A percentile compares a stretch with the other conserved stretches of the same genome.
These are phyloP conservation scores for Ceratonia siliqua DNA, from an alignment of 306 rosid species.

Conservation along the genomic window DNA sequence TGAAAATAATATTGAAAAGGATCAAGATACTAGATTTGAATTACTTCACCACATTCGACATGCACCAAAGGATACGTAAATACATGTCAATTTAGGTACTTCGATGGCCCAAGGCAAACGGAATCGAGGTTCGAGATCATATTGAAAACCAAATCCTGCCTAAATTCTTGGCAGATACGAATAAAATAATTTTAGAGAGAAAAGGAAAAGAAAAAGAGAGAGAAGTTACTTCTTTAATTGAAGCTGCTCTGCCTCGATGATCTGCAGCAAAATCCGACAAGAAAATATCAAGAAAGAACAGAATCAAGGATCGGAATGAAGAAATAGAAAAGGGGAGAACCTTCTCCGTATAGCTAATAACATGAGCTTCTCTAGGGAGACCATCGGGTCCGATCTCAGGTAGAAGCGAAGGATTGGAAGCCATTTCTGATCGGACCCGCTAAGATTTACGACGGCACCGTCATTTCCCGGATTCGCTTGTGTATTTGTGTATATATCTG, in stretches of 20 bases:
- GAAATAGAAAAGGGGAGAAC: constrained; percentile 35
- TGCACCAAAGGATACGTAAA: background rate
- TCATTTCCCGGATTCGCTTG: background rate
- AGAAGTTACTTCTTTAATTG: constrained; percentile 70
- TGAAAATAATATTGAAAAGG: constrained; percentile 29
- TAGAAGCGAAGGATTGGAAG: constrained; percentile 56
- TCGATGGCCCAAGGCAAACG: constrained; percentile 12
- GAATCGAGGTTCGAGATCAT: background rate
- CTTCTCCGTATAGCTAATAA: constrained; percentile 87
- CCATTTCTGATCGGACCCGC: constrained; percentile 46
- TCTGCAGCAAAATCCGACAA: constrained; percentile 45
- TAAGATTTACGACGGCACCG: background rate
- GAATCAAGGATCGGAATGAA: background rate
- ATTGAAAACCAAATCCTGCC: background rate
- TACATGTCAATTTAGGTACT: background rate
- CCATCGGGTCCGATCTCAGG: constrained; percentile 97
- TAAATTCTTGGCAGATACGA: constrained; percentile 29
- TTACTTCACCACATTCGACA: background rate
- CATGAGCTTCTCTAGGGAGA: constrained; percentile 71
- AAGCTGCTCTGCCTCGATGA: constrained; percentile 80
- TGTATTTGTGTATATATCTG: no score
- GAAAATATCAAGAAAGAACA: background rate
- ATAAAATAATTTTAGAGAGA: background rate
- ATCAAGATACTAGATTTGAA: constrained; percentile 4
- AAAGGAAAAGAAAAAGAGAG: background rate